Conservation (phyloP, 1,284 basidiomycete genomes). For the Vanrija humicola region DNA sequence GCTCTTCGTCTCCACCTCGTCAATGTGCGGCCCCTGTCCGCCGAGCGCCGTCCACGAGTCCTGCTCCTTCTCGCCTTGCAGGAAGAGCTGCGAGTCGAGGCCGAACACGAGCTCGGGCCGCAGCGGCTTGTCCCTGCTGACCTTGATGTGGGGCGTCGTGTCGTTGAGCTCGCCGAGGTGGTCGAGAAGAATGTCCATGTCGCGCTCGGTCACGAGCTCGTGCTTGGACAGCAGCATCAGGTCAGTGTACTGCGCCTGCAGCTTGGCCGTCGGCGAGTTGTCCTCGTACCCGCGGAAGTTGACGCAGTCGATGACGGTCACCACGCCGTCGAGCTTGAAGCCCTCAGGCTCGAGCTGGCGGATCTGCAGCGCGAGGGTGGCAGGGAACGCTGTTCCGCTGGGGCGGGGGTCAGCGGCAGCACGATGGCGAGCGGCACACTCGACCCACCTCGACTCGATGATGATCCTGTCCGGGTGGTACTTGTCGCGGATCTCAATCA, state of each 20-base stretch:
- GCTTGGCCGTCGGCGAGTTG: constrained; percentile 76
- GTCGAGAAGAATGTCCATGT: constrained; percentile 74
- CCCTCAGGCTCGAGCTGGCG: constrained; percentile 73
- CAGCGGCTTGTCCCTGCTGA: constrained; percentile 49
- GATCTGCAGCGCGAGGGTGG: constrained; percentile 85
- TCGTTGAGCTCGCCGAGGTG: constrained; percentile 86
- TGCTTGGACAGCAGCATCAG: constrained; percentile 86
- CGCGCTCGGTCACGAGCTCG: constrained; percentile 68
- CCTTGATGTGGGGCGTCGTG: constrained; percentile 71
- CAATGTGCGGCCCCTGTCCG: constrained; percentile 54
- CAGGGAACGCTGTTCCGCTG: constrained; percentile 68
- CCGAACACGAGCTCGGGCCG: constrained; percentile 74
- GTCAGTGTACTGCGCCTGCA: constrained; percentile 91
- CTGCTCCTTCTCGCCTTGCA: constrained; percentile 40
- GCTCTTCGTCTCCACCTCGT: constrained; percentile 76
- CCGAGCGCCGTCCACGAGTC: constrained; percentile 30
- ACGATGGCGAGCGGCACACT: too few species aligned
- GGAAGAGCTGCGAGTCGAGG: constrained; percentile 71
- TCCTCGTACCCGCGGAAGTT: constrained; percentile 89
- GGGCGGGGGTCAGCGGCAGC: constrained; percentile 1
- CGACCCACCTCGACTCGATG: constrained; percentile 79
- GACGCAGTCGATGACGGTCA: constrained; percentile 80
- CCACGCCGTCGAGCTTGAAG: constrained; percentile 78
- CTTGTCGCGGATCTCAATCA: constrained; percentile 81
- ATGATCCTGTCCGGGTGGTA: constrained; percentile 80